phyloP scores from a whole-genome alignment of 441 rosid species.

The Corymbia calophylla region DNA sequence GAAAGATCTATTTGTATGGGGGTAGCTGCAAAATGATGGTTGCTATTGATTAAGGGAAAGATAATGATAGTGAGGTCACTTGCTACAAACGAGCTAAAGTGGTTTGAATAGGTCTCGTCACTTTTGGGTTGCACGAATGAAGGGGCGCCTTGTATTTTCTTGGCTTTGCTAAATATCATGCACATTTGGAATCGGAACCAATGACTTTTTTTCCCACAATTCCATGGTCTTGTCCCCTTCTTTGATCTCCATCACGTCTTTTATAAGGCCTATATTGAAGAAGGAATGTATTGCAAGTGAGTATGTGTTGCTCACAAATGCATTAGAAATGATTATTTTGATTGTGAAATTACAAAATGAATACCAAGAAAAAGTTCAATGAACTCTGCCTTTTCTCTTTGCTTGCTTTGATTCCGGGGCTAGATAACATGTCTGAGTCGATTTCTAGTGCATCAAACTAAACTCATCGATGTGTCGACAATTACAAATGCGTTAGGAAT shows the following conservation, averaged over 20 bases:
- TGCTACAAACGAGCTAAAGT: background rate
- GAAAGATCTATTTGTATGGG: background rate
- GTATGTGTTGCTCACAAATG: background rate
- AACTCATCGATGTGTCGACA: background rate
- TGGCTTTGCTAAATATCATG: background rate
- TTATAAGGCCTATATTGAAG: background rate
- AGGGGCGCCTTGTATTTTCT: background rate
- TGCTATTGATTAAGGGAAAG: background rate
- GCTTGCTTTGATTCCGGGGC: rapidly evolving
- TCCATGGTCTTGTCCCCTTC: background rate
- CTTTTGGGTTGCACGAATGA: background rate
- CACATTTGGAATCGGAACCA: background rate
- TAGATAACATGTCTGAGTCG: background rate
- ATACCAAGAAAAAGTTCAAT: background rate
- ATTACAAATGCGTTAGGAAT: background rate
- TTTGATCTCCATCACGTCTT: background rate
- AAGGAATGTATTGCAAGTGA: background rate
- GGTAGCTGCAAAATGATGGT: background rate
- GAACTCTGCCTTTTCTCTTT: background rate
- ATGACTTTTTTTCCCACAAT: background rate
- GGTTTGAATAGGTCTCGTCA: background rate
- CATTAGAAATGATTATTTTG: background rate
- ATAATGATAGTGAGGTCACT: background rate
- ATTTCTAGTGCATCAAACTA: background rate
- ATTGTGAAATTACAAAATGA: background rate